Conservation (phyloP, 1,284 basidiomycete species). For the Thecaphora thlaspeos region DNA sequence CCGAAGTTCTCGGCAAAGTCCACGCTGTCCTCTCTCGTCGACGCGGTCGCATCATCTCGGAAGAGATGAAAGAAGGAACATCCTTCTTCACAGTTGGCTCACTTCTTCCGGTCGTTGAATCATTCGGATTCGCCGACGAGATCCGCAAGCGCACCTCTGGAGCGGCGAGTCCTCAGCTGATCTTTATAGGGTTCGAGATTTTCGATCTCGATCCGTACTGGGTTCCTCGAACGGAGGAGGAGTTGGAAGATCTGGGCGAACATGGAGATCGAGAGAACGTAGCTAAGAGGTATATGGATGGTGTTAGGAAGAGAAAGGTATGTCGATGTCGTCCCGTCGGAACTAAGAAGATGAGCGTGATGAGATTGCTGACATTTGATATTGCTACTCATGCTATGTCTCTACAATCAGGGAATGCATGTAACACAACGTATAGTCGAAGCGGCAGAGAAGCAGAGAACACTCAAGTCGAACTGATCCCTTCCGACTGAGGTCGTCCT, state of each 20-base stretch:
- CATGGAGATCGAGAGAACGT: slow-evolving; percentile 91
- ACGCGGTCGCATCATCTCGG: slow-evolving; percentile 85
- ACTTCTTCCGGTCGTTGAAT: slow-evolving; percentile 91
- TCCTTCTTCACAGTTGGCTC: slow-evolving; percentile 89
- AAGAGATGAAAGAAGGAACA: slow-evolving; percentile 99
- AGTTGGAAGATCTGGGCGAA: slow-evolving; percentile 93
- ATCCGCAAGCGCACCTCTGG: slow-evolving; percentile 95
- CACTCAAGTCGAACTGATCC: slow-evolving; percentile 51
- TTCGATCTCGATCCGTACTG: slow-evolving; percentile 80
- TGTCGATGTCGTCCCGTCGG: not conserved
- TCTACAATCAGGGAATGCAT: slow-evolving; percentile 31
- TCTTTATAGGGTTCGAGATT: slow-evolving; percentile 75
- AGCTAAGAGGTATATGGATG: slow-evolving; percentile 92
- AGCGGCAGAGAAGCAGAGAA: slow-evolving; percentile 56
- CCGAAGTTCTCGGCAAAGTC: slow-evolving; percentile 95
- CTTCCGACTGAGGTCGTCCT: no score
- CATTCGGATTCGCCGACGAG: slow-evolving; percentile 96
- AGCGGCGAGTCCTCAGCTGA: slow-evolving; percentile 91
- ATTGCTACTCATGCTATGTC: not conserved
- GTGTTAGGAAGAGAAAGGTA: slow-evolving; percentile 65
- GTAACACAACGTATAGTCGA: slow-evolving; percentile 49
- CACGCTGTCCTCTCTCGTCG: slow-evolving; percentile 91
- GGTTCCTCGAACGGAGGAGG: slow-evolving; percentile 97
- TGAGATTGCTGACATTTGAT: no score
- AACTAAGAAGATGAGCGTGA: no score